Percentiles rank a stretch among this genome's conserved stretches.
These are phyloP conservation scores for Omphalotus olearius DNA, from an alignment of 1,284 basidiomycete genomes.

Conservation along the genomic window DNA sequence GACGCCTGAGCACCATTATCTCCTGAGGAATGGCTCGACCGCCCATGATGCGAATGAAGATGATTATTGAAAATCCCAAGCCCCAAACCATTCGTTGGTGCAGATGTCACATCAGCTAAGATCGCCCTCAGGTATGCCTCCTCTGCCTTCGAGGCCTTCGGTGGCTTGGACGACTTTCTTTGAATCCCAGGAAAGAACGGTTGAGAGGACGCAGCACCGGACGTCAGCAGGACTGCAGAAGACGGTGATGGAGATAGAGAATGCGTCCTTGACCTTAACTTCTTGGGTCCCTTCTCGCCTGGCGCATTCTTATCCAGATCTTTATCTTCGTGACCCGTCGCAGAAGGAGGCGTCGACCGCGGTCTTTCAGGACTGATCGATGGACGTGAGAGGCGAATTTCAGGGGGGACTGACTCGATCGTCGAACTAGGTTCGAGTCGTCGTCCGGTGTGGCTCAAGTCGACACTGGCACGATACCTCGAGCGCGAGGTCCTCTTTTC, in stretches of 20 bases:
- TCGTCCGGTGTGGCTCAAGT: conserved; percentile 2
- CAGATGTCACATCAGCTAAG: conserved; percentile 51
- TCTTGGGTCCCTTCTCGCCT: not conserved
- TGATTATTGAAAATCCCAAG: conserved; percentile 42
- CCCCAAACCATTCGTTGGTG: conserved; percentile 26
- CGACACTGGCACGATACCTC: conserved; percentile 2
- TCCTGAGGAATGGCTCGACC: conserved; percentile 5
- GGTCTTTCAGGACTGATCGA: conserved; percentile 13
- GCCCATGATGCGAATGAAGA: conserved; percentile 4
- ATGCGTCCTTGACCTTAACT: conserved; percentile 11
- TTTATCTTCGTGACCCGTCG: not conserved
- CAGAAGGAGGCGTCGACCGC: conserved; percentile 2
- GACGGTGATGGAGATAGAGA: conserved; percentile 14
- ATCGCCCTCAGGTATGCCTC: conserved; percentile 60
- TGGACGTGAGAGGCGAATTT: conserved; percentile 20
- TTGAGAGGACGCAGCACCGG: conserved; percentile 18
- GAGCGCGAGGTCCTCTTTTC: conserved; percentile 6
- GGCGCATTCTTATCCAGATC: not conserved
- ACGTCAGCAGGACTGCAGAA: not conserved
- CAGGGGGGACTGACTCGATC: conserved; percentile 9
- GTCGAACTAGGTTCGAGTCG: not conserved
- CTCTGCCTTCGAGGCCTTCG: conserved; percentile 52
- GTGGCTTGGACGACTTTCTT: conserved; percentile 42
- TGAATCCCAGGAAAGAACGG: conserved; percentile 17
- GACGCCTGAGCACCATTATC: conserved; percentile 7